Evolutionary conservation across 192 early-diverging fungal species (phyloP).

Genomic region (Gonapodya sp.): DNA sequence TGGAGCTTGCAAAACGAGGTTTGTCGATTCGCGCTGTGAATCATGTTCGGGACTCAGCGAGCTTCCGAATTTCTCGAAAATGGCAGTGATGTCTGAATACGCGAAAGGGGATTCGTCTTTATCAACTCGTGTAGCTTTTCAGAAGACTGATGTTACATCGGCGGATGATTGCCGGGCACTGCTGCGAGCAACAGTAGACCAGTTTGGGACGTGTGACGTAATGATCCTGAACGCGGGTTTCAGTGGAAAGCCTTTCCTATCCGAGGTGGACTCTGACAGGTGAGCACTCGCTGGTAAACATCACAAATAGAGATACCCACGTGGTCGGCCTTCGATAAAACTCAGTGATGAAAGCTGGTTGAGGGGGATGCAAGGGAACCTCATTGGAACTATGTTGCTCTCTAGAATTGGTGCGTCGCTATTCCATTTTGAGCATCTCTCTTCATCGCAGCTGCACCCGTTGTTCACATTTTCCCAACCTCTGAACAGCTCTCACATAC

Average conservation of each 20-base stretch:
- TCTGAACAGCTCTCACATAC: not conserved
- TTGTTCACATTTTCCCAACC: not conserved
- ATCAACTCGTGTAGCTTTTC: not conserved
- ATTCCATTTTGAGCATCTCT: not conserved
- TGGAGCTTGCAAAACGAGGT: not conserved
- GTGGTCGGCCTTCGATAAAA: too few relatives aligned
- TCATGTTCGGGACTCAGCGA: not conserved
- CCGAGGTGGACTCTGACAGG: not conserved
- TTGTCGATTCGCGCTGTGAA: not conserved
- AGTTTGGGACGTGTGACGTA: not conserved
- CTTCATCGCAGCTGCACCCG: not conserved
- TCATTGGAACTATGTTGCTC: conserved; percentile 5
- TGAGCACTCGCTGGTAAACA: not conserved
- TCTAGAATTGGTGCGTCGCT: not conserved
- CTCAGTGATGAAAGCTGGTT: not conserved
- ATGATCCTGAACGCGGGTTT: conserved; percentile 1
- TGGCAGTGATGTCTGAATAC: not conserved
- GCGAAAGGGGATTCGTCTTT: not conserved
- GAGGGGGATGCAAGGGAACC: conserved; percentile 4
- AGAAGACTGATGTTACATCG: not conserved
- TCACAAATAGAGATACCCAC: too few relatives aligned
- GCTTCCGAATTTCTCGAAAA: not conserved
- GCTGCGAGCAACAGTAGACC: not conserved
- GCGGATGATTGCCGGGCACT: not conserved
- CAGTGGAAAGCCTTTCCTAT: not conserved